phyloP scores from a whole-genome alignment of 345 rosid species.

The Isatis tinctoria region DNA sequence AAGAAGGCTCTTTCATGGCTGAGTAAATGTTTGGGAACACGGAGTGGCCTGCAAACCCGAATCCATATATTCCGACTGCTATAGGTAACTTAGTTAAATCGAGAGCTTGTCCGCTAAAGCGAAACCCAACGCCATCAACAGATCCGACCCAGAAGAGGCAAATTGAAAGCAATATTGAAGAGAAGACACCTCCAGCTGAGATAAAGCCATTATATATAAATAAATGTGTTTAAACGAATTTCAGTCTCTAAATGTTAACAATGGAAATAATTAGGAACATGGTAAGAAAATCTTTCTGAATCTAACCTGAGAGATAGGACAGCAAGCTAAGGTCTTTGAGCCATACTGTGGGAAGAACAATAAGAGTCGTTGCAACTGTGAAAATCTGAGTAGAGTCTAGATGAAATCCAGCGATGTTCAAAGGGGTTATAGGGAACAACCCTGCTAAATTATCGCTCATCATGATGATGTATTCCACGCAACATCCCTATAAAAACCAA shows the following conservation, averaged over 20 bases:
- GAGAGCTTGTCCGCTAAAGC: constrained; percentile 40
- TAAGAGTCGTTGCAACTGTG: constrained; percentile 42
- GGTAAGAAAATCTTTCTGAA: too few relatives aligned
- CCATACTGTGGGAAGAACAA: too few relatives aligned
- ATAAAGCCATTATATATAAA: too few relatives aligned
- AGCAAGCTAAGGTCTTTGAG: constrained; percentile 64
- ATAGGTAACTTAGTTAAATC: constrained; percentile 52
- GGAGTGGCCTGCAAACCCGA: constrained; percentile 57
- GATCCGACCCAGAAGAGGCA: constrained; percentile 77
- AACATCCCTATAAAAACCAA: constrained; percentile 46
- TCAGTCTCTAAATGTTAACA: too few relatives aligned
- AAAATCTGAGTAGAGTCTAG: constrained; percentile 44
- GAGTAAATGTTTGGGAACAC: constrained; percentile 72
- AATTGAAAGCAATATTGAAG: constrained; percentile 49
- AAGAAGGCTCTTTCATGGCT: constrained; percentile 69
- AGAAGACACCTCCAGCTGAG: constrained; percentile 65
- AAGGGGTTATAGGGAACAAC: constrained; percentile 38
- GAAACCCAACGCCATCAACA: constrained; percentile 53
- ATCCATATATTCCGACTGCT: constrained; percentile 59
- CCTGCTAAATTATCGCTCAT: constrained; percentile 68
- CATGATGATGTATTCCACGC: constrained; percentile 71
- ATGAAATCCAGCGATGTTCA: not conserved
- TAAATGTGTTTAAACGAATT: too few relatives aligned
- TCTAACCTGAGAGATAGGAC: constrained; percentile 66
- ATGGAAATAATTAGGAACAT: too few relatives aligned